Base-by-base conservation (phyloP, 2,329 filamentous ascomycete genomes). In the Rutstroemia sp. region DNA sequence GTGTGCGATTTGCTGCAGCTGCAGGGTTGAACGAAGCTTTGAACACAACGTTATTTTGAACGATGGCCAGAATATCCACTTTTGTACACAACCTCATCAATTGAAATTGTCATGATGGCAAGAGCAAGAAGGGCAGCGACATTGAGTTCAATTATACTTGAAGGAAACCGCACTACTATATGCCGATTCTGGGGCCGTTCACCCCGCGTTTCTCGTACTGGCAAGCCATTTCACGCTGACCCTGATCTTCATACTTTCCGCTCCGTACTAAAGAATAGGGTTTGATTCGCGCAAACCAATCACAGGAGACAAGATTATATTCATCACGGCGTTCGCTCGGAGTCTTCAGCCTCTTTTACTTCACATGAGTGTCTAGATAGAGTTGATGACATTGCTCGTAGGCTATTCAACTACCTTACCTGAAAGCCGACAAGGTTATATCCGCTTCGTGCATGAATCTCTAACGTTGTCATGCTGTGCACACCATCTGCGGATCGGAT, bases 111-210 rank as follows among this genome's bases (percentile, higher is more conserved):
- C 5, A 30, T 10, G 12, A 48, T 8, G 27, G 5, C 2, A 27
- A 27, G 14, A 30, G n/a, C 3, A 23, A 34, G 34, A 49, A 6
- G 14, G 5, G 6, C 45, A 34, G 52, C 52, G 52, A 50, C 37
- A 54, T 54, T 9, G 17, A 34, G 45, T 17, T 54, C 37, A 54
- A 42, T 54, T 54, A 50, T 54, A 54, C 23, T n/a, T 53, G 21
- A 34, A 49, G 14, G 16, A 21, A 4, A n/a, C 7, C 10, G 25
- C 25, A 55, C 19, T 45, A 25, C 42, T 45, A 45, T 14, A 19
- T 55, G 52, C 52, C 52, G 52, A 37, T 17, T 12, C 8, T 34
- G 14, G 34, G 14, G 39, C 30, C 52, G 52, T 42, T 21, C 21
- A 23, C 52, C 52, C 52, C 52, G 46, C 52, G 12, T 54, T 34